Evolutionary conservation across 768 basidiomycete genomes (phyloP).

Genomic region (Mycena chlorophos): DNA sequence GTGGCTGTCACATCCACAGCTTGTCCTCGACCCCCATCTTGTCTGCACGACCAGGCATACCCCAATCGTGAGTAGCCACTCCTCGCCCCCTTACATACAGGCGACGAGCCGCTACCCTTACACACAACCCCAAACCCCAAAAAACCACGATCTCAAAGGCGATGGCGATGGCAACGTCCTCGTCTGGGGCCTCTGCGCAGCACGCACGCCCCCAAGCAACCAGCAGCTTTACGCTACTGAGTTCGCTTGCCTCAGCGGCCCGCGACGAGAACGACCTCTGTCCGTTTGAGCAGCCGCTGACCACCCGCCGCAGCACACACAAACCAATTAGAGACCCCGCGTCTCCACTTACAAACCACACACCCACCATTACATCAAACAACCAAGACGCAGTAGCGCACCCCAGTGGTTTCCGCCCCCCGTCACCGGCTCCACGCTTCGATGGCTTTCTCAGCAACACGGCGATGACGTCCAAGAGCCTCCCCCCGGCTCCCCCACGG

Average conservation of each 20-base stretch:
- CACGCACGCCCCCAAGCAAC: not conserved
- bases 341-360: not conserved
- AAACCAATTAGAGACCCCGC: too few species aligned
- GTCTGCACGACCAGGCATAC: too few species aligned
- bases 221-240: not conserved
- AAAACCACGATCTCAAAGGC: too few species aligned
- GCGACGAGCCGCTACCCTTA: too few species aligned
- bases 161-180: too few species aligned
- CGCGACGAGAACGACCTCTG: constrained; percentile 1
- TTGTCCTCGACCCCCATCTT: too few species aligned
- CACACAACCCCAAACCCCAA: too few species aligned
- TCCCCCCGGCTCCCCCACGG: not conserved
- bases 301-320: not conserved
- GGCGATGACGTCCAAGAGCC: not conserved
- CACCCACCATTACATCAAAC: not conserved
- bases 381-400: not conserved
- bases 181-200: not conserved
- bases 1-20: too few species aligned
- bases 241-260: not conserved
- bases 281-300: constrained; percentile 3
- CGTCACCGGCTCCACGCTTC: constrained; percentile 2
- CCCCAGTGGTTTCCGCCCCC: not conserved
- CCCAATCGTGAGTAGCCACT: too few species aligned
- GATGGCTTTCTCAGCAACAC: not conserved
- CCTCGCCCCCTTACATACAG: too few species aligned